A percentile compares a stretch with the other conserved stretches of the same genome.
Conservation (phyloP, 2,329 filamentous ascomycete genomes). For the Sphaerulina vaccinii region DNA sequence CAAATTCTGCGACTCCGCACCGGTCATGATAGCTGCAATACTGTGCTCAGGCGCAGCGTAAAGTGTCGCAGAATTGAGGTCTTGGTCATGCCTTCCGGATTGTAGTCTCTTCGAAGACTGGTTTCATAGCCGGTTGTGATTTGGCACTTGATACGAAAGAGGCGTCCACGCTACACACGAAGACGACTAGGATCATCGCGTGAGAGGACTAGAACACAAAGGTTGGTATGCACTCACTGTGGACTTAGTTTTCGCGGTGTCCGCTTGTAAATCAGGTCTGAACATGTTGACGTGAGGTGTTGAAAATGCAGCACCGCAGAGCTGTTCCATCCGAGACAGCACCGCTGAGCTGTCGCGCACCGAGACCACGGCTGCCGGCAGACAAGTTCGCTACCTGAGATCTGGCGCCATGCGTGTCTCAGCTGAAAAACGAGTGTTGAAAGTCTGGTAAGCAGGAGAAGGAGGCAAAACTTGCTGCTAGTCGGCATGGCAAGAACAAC, state of each 20-base stretch:
- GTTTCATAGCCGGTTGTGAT: not conserved
- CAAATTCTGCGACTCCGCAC: too few relatives aligned
- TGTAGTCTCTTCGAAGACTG: too few relatives aligned
- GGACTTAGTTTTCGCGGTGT: too few relatives aligned
- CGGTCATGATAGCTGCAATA: too few relatives aligned
- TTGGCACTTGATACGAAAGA: not conserved
- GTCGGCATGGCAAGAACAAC: too few relatives aligned
- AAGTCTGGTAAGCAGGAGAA: too few relatives aligned
- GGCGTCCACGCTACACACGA: not conserved
- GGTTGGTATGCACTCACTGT: too few relatives aligned
- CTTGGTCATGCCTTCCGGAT: too few relatives aligned
- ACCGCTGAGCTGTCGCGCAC: slow-evolving; percentile 4
- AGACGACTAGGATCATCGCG: not conserved
- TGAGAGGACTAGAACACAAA: not conserved
- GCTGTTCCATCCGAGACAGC: not conserved
- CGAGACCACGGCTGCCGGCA: slow-evolving; percentile 7
- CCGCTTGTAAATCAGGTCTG: not conserved
- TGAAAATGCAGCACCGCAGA: not conserved
- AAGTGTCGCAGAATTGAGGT: too few relatives aligned
- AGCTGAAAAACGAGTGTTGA: too few relatives aligned
- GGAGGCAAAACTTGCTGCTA: too few relatives aligned
- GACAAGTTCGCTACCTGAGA: not conserved
- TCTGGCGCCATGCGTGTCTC: not conserved
- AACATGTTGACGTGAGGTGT: not conserved
- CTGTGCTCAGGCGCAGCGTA: too few relatives aligned